These are phyloP conservation scores for Cryptosporidium ryanae DNA, from an alignment of 169 alveolate genomes.

Conservation along the genomic window DNA sequence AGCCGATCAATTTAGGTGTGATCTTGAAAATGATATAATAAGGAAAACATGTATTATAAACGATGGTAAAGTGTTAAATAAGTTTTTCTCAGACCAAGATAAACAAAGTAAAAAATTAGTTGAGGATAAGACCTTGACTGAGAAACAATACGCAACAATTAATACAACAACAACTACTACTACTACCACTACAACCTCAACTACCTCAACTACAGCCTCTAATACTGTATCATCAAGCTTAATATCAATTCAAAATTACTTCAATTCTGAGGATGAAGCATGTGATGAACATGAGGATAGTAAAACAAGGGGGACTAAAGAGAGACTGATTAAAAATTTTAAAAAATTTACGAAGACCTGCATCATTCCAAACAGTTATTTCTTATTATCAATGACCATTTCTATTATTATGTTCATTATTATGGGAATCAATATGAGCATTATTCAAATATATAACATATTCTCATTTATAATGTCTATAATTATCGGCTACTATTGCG, in stretches of 20 bases:
- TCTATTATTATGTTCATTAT: constrained; percentile 6
- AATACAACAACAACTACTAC: neutral
- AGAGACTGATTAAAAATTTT: too few relatives aligned
- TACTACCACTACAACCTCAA: neutral
- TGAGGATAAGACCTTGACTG: neutral
- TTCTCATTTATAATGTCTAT: constrained; percentile 77
- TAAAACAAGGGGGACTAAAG: too few relatives aligned
- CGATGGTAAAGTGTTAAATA: constrained; percentile 28
- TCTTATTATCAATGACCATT: neutral
- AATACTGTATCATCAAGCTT: too few relatives aligned
- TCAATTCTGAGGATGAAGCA: too few relatives aligned
- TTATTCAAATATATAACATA: constrained; percentile 29
- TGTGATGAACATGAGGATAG: too few relatives aligned
- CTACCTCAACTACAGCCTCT: neutral
- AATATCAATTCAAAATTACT: too few relatives aligned
- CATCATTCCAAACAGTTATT: neutral
- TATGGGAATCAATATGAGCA: constrained; percentile 42
- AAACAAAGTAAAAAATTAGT: constrained; percentile 10
- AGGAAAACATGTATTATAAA: constrained; percentile 29
- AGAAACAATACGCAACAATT: neutral
- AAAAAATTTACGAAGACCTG: neutral
- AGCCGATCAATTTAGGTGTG: constrained; percentile 25
- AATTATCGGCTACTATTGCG: constrained; percentile 80
- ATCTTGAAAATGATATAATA: constrained; percentile 22
- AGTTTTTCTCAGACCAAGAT: constrained; percentile 14